phyloP scores from a whole-genome alignment of 2,329 filamentous ascomycete genomes.

The Fusarium denticulatum region DNA sequence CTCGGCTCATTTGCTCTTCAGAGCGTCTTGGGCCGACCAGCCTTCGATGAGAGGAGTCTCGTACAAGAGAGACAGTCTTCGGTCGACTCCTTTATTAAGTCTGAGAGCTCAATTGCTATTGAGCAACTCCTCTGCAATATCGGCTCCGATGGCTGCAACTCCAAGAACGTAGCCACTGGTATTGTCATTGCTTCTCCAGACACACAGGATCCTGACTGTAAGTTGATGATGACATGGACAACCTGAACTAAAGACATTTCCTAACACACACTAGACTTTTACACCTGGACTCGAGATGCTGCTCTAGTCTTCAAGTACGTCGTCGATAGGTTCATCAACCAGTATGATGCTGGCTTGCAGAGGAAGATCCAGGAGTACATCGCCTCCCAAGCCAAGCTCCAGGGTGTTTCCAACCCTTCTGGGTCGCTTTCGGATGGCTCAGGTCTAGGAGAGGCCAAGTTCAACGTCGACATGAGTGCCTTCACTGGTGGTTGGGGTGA shows the following conservation, averaged over 20 bases:
- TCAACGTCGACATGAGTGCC: constrained; percentile 68
- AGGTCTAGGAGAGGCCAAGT: constrained; percentile 79
- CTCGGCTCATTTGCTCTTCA: constrained; percentile 63
- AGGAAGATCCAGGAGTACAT: constrained; percentile 74
- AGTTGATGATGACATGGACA: constrained; percentile 37
- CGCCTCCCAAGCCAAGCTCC: constrained; percentile 71
- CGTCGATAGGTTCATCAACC: constrained; percentile 70
- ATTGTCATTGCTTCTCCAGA: constrained; percentile 68
- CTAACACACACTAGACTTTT: constrained; percentile 67
- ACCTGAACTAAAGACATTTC: neutral
- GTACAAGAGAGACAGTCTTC: constrained; percentile 54
- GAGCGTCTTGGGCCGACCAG: constrained; percentile 59
- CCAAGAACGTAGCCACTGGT: constrained; percentile 58
- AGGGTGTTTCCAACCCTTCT: constrained; percentile 75
- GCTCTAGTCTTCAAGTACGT: constrained; percentile 76
- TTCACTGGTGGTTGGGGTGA: constrained; percentile 75
- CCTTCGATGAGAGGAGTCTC: constrained; percentile 42
- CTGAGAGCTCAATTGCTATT: constrained; percentile 62
- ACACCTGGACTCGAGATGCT: constrained; percentile 81
- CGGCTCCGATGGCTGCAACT: constrained; percentile 62
- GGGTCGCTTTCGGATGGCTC: constrained; percentile 63
- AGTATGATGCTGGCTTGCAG: constrained; percentile 68
- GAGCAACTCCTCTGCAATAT: constrained; percentile 68
- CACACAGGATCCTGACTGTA: constrained; percentile 65
- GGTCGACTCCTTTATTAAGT: constrained; percentile 63